Percentiles rank a stretch among this genome's conserved stretches.
phyloP scores from a whole-genome alignment of 2,329 filamentous ascomycete species.

The Exophiala sp. region DNA sequence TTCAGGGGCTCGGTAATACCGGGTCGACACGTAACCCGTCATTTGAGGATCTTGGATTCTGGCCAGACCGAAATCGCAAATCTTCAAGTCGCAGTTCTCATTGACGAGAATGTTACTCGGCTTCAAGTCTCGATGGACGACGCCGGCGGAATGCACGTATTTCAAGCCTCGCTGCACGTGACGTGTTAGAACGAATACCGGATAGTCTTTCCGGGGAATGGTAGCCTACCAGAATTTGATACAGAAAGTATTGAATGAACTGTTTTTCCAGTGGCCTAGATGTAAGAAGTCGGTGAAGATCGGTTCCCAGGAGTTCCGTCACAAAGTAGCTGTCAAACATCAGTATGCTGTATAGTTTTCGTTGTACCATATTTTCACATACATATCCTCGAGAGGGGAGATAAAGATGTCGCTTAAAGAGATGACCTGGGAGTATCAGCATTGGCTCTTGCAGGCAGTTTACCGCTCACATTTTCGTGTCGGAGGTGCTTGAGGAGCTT shows the following conservation, averaged over 20 bases:
- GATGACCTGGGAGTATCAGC: conserved; percentile 65
- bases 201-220: conserved; percentile 4
- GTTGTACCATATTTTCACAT: conserved; percentile 37
- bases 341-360: conserved; percentile 13
- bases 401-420: conserved; percentile 99
- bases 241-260: conserved; percentile 99
- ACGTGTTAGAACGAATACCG: conserved; percentile 14
- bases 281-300: conserved; percentile 90
- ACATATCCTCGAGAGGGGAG: conserved; percentile 98
- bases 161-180: conserved; percentile 78
- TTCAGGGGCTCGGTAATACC: conserved; percentile 97
- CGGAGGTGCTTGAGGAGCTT: conserved; percentile 95
- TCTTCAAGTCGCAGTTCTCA: conserved; percentile 99
- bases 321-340: conserved; percentile 75
- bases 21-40: conserved; percentile 97
- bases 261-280: conserved; percentile 97
- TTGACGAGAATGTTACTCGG: conserved; percentile 99
- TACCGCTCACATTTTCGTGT: conserved; percentile 79
- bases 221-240: conserved; percentile 85
- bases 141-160: conserved; percentile 97
- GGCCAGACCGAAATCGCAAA: conserved; percentile 96
- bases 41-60: conserved; percentile 99
- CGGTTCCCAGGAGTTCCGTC: conserved; percentile 93
- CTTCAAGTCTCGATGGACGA: conserved; percentile 96
- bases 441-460: conserved; percentile 21